A percentile compares a stretch with the other conserved stretches of the same genome.
Evolutionary conservation across 2,329 filamentous ascomycete genomes (phyloP).

Genomic region (Lasiodiplodia gonubiensis): DNA sequence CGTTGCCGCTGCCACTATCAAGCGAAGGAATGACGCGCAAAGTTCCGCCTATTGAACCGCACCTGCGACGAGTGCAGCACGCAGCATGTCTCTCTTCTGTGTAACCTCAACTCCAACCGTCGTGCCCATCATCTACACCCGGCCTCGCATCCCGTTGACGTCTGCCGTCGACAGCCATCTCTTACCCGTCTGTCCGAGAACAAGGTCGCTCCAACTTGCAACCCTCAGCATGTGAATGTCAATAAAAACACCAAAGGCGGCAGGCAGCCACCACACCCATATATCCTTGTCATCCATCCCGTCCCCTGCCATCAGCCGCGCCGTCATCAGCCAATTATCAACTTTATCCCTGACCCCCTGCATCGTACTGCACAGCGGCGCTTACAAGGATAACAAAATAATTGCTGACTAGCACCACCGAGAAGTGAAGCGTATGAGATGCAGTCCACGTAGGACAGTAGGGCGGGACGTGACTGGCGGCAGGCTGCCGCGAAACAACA

Average conservation of each 20-base stretch:
- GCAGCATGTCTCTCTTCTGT: not conserved
- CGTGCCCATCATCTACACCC: not conserved
- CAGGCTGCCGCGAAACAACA: not conserved
- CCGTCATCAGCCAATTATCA: not conserved
- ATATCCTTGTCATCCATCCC: not conserved
- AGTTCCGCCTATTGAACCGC: not conserved
- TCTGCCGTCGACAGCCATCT: no score
- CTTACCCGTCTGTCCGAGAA: not conserved
- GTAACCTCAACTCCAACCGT: not conserved
- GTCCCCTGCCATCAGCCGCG: not conserved
- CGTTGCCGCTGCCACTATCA: not conserved
- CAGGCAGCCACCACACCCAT: not conserved
- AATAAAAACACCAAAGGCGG: not conserved
- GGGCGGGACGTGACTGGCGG: not conserved
- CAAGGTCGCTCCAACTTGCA: not conserved
- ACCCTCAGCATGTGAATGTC: not conserved
- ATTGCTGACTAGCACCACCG: not conserved
- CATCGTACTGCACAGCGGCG: not conserved
- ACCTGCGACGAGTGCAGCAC: not conserved
- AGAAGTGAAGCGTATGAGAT: not conserved
- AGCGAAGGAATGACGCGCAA: not conserved
- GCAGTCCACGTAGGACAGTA: not conserved
- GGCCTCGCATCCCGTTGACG: no score
- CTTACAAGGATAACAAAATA: not conserved
- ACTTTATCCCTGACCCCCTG: constrained; percentile 10